Conservation (phyloP, 495 filamentous ascomycete genomes). For the Parathielavia appendiculata region DNA sequence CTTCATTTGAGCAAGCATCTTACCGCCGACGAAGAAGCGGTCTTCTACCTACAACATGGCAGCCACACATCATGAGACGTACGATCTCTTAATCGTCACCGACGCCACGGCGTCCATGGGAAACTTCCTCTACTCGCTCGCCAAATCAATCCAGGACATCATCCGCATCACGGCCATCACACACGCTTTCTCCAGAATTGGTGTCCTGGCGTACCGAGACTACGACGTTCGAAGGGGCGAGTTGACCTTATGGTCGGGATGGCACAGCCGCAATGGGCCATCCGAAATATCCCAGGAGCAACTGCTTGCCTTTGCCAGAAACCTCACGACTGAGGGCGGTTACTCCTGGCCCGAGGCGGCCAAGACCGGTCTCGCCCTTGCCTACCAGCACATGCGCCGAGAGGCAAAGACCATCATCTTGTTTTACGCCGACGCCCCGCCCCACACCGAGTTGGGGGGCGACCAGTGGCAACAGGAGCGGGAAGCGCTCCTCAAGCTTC, state of each 20-base stretch:
- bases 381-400: slow-evolving; percentile 40
- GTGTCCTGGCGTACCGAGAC: slow-evolving; percentile 44
- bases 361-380: slow-evolving; percentile 43
- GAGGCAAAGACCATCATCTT: slow-evolving; percentile 44
- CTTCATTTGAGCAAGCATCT: too few species aligned
- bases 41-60: slow-evolving; percentile 10
- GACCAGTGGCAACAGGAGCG: slow-evolving; percentile 24
- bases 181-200: slow-evolving; percentile 41
- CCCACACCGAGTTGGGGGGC: slow-evolving; percentile 30
- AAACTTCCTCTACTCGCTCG: slow-evolving; percentile 35
- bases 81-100: slow-evolving; percentile 38
- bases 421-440: slow-evolving; percentile 46
- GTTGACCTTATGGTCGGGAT: slow-evolving; percentile 42
- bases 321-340: slow-evolving; percentile 15
- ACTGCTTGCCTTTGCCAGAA: slow-evolving; percentile 19
- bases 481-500: slow-evolving; percentile 19
- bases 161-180: slow-evolving; percentile 43
- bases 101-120: slow-evolving; percentile 45
- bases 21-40: too few species aligned
- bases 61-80: slow-evolving; percentile 11
- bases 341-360: slow-evolving; percentile 42
- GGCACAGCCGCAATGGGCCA: slow-evolving; percentile 21
- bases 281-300: slow-evolving; percentile 16
- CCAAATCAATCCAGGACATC: slow-evolving; percentile 40
- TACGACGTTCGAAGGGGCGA: slow-evolving; percentile 26